Base-by-base conservation (phyloP, 208 protist genomes). In the Acanthamoeba divionensis region DNA sequence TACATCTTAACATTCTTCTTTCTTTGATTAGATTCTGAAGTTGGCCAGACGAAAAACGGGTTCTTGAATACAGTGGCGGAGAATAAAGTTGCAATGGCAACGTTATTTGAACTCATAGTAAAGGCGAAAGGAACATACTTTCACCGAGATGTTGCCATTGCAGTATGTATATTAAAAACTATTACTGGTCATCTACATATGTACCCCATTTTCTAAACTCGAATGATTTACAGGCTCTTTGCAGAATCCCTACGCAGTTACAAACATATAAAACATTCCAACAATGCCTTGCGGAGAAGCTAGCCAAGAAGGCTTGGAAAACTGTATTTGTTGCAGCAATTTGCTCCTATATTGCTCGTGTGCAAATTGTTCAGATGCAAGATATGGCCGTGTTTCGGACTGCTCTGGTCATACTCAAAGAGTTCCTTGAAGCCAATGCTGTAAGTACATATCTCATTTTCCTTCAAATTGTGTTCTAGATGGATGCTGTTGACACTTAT, bases 51-150 rank as follows among this genome's bases (percentile, higher is more conserved):
- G 54, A 87, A 87, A 44, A 87, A 87, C 55, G 52, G 54, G 24
- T 87, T 69, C 79, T 47, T 87, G 41, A 87, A 87, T 33, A 87
- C 50, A 12, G 55, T 87, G 4, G 79, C 57, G 18, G 55, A 87
- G 24, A 87, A 45, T 47, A 87, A 69, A 21, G 54, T 67, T 15
- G 47, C 36, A n/a, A 7, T 63, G 38, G 44, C 79, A 6, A 67
- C 79, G 15, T 60, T 87, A 18, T 67, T 87, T 15, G 79, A 87
- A 13, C 50, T 87, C 10, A 87, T 87, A 12, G 13, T 87, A 9
- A 87, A 87, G 57, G 1, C 54, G 36, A 87, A 87, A 60, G 79
- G 57, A 8, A 87, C 66, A 26, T 31, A 87, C 41, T 87, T 87
- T 47, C 57, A 52, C 24, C 50, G 57, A 6, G 79, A 87, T 26